Percentiles rank a stretch among this genome's conserved stretches.
Conservation (phyloP, 148 eudicot genomes). For the Pouteria glomerata region DNA sequence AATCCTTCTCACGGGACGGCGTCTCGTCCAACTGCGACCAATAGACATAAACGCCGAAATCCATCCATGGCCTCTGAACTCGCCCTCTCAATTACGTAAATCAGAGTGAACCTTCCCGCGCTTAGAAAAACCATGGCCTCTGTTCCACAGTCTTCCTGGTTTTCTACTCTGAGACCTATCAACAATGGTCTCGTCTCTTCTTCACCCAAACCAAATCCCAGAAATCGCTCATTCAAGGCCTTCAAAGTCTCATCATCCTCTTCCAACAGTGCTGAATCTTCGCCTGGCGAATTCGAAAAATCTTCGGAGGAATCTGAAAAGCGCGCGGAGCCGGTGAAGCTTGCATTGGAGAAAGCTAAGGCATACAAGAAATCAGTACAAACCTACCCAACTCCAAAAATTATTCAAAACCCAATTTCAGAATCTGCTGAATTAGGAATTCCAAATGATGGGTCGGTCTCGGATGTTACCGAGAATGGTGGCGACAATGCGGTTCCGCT, state of each 20-base stretch:
- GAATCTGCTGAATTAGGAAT: slow-evolving; percentile 5
- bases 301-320: slow-evolving; percentile 11
- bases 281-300: slow-evolving; percentile 14
- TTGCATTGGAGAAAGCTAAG: slow-evolving; percentile 52
- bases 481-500: slow-evolving; percentile 25
- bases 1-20: no score
- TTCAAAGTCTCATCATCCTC: slow-evolving; percentile 27
- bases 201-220: slow-evolving; percentile 15
- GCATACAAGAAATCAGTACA: slow-evolving; percentile 41
- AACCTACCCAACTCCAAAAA: slow-evolving; percentile 13
- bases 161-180: slow-evolving; percentile 24
- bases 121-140: slow-evolving; percentile 48
- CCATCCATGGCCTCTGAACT: no score
- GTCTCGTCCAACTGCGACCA: no score
- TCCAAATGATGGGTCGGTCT: slow-evolving; percentile 17
- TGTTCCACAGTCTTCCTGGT: slow-evolving; percentile 36
- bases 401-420: slow-evolving; percentile 15
- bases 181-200: slow-evolving; percentile 6
- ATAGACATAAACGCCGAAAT: no score
- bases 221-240: slow-evolving; percentile 24
- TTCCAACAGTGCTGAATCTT: slow-evolving; percentile 30
- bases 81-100: no score
- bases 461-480: slow-evolving; percentile 17
- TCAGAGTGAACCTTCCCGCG: no score
- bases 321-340: slow-evolving; percentile 36